Percentiles rank a stretch among this genome's conserved stretches.
Conservation (phyloP, 306 rosid genomes). For the Acacia acuminata region DNA sequence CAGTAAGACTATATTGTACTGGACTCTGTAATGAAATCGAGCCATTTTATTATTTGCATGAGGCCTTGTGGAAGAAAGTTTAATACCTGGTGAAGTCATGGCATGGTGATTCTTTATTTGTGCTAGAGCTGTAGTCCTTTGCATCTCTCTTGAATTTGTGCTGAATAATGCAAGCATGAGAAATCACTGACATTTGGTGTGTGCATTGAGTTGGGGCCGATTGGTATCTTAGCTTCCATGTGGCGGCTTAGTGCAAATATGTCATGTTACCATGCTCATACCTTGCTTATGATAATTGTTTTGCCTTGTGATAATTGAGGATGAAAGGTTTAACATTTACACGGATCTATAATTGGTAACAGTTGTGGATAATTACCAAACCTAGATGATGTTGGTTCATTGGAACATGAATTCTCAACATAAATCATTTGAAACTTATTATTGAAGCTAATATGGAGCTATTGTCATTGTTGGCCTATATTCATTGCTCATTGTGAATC, state of each 20-base stretch:
- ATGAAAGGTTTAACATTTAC: constrained; percentile 28
- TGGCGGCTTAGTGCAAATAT: constrained; percentile 29
- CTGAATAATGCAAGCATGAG: constrained; percentile 32
- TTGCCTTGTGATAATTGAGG: constrained; percentile 28
- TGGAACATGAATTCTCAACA: not conserved
- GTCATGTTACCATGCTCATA: not conserved
- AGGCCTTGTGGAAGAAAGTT: constrained; percentile 56
- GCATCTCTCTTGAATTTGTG: constrained; percentile 38
- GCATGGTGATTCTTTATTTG: constrained; percentile 33
- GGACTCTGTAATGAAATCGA: constrained; percentile 73
- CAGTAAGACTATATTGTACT: constrained; percentile 65
- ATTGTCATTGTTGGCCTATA: not conserved
- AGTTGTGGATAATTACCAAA: not conserved
- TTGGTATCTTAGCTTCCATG: constrained; percentile 30
- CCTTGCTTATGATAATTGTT: constrained; percentile 17
- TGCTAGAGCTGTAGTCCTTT: constrained; percentile 42
- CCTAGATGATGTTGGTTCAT: not conserved
- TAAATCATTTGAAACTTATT: not conserved
- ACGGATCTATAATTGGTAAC: constrained; percentile 17
- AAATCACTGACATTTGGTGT: constrained; percentile 37
- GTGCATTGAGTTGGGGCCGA: constrained; percentile 25
- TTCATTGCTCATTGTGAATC: constrained; percentile 20
- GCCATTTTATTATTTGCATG: constrained; percentile 62
- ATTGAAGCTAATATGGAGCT: not conserved
- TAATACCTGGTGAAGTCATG: constrained; percentile 51